phyloP scores from a whole-genome alignment of 768 basidiomycete species.

The Hypholoma fasciculare region DNA sequence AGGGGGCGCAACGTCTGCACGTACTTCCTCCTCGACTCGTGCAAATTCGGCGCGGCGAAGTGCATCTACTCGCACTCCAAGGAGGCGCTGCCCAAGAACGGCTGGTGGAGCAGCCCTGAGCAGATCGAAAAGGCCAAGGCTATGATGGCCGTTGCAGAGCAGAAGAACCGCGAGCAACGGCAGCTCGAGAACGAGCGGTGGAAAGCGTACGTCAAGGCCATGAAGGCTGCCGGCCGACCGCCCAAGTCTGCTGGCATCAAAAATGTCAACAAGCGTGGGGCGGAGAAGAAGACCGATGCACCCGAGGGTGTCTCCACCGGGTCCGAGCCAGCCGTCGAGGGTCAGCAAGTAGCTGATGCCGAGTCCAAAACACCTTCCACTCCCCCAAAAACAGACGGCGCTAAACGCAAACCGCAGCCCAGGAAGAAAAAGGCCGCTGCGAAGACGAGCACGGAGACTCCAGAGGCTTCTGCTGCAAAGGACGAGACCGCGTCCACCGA shows the following conservation, averaged over 20 bases:
- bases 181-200: slow-evolving; percentile 17
- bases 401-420: neutral
- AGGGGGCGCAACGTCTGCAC: slow-evolving; percentile 53
- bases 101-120: slow-evolving; percentile 46
- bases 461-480: neutral
- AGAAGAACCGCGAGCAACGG: slow-evolving; percentile 18
- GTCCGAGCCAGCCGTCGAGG: neutral
- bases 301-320: neutral
- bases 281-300: neutral
- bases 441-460: neutral
- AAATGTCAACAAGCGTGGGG: neutral
- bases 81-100: slow-evolving; percentile 38
- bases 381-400: neutral
- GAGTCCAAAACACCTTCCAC: neutral
- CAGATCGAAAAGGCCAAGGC: slow-evolving; percentile 28
- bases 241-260: slow-evolving; percentile 15
- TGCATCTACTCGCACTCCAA: slow-evolving; percentile 54
- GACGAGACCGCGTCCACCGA: neutral
- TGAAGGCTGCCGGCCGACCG: slow-evolving; percentile 10
- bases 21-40: slow-evolving; percentile 33
- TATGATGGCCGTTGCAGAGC: slow-evolving; percentile 26
- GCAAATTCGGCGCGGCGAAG: slow-evolving; percentile 33
- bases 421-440: slow-evolving; percentile 4
- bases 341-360: neutral
- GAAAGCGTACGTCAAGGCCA: slow-evolving; percentile 19